Conservation (phyloP, 2,329 filamentous ascomycete species). For the Trichoderma atrobrunneum region DNA sequence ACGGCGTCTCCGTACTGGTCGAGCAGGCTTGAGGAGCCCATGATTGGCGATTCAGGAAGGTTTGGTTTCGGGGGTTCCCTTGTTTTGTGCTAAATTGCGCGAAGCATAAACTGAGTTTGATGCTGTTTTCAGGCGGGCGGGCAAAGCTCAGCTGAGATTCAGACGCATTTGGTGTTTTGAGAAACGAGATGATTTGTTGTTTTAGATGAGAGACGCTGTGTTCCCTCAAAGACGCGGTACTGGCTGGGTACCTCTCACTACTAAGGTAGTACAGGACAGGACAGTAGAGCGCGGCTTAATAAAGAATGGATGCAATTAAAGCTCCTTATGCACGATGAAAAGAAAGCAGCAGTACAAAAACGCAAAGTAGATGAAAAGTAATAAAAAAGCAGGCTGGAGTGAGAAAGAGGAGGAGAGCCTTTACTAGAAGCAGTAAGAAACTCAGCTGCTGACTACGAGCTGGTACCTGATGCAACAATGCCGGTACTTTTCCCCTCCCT, state of each 20-base stretch:
- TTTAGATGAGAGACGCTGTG: not conserved
- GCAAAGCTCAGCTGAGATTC: not conserved
- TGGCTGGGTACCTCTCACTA: not conserved
- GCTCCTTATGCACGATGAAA: not conserved
- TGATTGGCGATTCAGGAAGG: not conserved
- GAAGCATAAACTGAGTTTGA: not conserved
- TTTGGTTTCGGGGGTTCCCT: not conserved
- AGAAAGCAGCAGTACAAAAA: not conserved
- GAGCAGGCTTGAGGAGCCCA: conserved; percentile 53
- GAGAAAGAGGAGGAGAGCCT: not conserved
- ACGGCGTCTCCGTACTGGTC: conserved; percentile 34
- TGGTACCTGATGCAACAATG: not conserved
- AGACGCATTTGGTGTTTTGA: not conserved
- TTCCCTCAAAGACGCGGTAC: not conserved
- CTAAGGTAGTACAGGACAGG: not conserved
- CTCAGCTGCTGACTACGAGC: not conserved
- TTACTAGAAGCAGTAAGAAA: not conserved
- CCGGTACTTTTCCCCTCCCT: not conserved
- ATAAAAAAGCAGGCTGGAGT: not conserved
- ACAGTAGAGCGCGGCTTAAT: not conserved
- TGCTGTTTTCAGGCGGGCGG: not conserved
- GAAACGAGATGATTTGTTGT: not conserved
- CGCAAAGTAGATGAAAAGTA: not conserved
- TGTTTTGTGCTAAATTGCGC: not conserved
- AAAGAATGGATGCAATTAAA: not conserved